Evolutionary conservation across 2,329 filamentous ascomycete genomes (phyloP).

Genomic region (Dactylellina haptotyla): DNA sequence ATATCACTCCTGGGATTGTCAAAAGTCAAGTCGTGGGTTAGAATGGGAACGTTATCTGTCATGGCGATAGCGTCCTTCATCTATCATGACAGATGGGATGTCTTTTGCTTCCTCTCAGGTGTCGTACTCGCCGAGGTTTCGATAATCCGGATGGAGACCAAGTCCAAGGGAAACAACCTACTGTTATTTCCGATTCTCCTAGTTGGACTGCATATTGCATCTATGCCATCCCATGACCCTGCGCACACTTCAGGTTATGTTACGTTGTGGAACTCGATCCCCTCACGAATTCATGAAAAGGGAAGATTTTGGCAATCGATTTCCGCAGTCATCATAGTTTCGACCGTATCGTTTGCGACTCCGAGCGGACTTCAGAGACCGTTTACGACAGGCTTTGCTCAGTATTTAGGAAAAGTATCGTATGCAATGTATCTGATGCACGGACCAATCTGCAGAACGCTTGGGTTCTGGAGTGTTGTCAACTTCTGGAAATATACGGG

Average conservation of each 20-base stretch:
- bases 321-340: conserved; percentile 58
- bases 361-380: conserved; percentile 56
- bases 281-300: conserved; percentile 52
- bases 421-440: conserved; percentile 59
- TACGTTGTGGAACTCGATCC: conserved; percentile 54
- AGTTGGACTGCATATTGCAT: conserved; percentile 36
- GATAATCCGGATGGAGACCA: conserved; percentile 38
- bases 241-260: conserved; percentile 56
- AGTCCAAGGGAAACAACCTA: conserved; percentile 14
- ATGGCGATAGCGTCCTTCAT: conserved; percentile 41
- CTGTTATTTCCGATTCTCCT: conserved; percentile 35
- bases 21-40: conserved; percentile 56
- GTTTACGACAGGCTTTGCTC: conserved; percentile 58
- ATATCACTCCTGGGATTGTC: conserved; percentile 60
- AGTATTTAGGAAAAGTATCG: conserved; percentile 59
- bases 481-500: conserved; percentile 46
- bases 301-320: conserved; percentile 59
- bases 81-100: conserved; percentile 53
- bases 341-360: conserved; percentile 36
- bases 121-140: conserved; percentile 56
- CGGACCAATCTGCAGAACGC: conserved; percentile 57
- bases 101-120: conserved; percentile 56
- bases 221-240: conserved; percentile 18
- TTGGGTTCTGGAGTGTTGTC: conserved; percentile 52
- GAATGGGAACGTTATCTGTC: conserved; percentile 54